These are phyloP conservation scores for Dimargaris verticillata DNA, from an alignment of 192 early-diverging fungal genomes.

Conservation along the genomic window DNA sequence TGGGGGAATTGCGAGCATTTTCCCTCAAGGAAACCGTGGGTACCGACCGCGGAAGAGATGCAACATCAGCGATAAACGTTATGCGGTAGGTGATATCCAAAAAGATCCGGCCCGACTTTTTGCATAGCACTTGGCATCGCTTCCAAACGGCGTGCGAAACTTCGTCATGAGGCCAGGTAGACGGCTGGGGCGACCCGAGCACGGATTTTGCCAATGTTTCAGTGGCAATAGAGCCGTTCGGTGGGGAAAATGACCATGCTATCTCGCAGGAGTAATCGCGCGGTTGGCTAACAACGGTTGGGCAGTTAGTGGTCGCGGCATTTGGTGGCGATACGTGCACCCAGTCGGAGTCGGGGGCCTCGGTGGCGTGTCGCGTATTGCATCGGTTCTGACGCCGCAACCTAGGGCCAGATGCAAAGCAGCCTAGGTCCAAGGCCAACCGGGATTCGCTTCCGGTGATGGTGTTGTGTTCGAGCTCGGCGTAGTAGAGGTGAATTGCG, in stretches of 20 bases:
- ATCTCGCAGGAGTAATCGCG: constrained; percentile 8
- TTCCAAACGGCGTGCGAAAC: background rate
- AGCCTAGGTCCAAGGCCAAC: constrained; percentile 2
- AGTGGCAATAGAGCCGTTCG: background rate
- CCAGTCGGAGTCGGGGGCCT: background rate
- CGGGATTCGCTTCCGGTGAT: constrained; percentile 3
- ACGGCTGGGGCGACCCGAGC: background rate
- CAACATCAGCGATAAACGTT: background rate
- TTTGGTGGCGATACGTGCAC: background rate
- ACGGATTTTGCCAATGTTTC: no score
- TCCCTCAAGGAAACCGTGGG: background rate
- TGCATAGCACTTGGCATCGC: constrained; percentile 6
- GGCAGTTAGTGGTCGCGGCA: background rate
- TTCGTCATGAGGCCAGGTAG: background rate
- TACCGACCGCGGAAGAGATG: background rate
- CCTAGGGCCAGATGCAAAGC: background rate
- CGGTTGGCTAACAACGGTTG: background rate
- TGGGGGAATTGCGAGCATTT: background rate
- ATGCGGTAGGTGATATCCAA: constrained; percentile 6
- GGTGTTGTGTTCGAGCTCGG: constrained; percentile 3
- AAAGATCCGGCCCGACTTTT: background rate
- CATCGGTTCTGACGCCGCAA: background rate
- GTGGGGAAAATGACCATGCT: constrained; percentile 1
- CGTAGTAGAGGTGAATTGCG: constrained; percentile 4
- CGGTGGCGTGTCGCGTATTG: background rate